Evolutionary conservation across 306 rosid genomes (phyloP).

Genomic region (Herpetospermum pedunculosum): DNA sequence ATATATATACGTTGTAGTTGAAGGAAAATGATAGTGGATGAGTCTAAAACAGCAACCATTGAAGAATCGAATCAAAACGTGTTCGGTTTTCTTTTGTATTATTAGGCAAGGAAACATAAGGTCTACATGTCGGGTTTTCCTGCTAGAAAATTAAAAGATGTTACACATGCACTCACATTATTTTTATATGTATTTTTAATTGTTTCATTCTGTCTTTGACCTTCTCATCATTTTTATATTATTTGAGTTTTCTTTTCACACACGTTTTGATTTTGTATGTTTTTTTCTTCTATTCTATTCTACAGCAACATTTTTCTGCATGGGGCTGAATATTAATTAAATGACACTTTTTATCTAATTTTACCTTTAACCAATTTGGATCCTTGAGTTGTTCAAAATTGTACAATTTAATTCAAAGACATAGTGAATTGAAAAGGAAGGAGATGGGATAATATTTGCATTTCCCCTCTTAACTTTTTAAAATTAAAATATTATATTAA

Average conservation of each 20-base stretch:
- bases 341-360: too few species aligned
- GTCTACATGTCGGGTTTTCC: not conserved
- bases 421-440: too few species aligned
- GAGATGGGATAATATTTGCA: too few species aligned
- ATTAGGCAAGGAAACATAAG: not conserved
- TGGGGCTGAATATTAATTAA: too few species aligned
- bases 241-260: not conserved
- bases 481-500: too few species aligned
- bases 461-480: too few species aligned
- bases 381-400: too few species aligned
- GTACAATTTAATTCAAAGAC: too few species aligned
- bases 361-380: too few species aligned
- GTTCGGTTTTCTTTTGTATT: not conserved
- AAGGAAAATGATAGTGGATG: not conserved
- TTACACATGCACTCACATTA: not conserved
- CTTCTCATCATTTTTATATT: not conserved
- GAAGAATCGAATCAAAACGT: not conserved
- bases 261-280: too few species aligned
- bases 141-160: not conserved
- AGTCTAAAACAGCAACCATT: not conserved
- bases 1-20: not conserved
- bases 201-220: not conserved
- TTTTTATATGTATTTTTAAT: not conserved
- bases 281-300: too few species aligned
- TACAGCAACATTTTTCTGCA: too few species aligned